phyloP scores from a whole-genome alignment of 345 rosid genomes.

The Citrus inodora region DNA sequence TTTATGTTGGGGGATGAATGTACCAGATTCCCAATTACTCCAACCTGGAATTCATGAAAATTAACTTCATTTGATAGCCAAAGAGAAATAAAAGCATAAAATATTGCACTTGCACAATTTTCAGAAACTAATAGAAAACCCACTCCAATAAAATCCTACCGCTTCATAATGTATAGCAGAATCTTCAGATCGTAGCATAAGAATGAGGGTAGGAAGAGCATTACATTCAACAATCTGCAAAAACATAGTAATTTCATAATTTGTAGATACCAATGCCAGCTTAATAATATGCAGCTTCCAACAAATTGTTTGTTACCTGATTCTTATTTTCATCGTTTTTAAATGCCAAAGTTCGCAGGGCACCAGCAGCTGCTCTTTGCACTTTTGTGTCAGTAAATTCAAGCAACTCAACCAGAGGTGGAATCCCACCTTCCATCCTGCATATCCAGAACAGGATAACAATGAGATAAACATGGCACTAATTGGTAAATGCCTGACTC shows the following conservation, averaged over 20 bases:
- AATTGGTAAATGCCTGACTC: conserved; percentile 6
- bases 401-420: conserved; percentile 93
- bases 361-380: conserved; percentile 99
- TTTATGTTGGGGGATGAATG: conserved; percentile 95
- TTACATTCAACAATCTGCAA: conserved; percentile 90
- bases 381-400: conserved; percentile 83
- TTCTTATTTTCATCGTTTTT: conserved; percentile 94
- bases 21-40: conserved; percentile 93
- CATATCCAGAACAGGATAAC: conserved; percentile 12
- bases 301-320: conserved; percentile 44
- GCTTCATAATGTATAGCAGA: conserved; percentile 99
- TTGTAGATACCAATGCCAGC: conserved; percentile 8
- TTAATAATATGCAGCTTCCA: conserved; percentile 13
- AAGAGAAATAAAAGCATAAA: not conserved
- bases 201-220: conserved; percentile 91
- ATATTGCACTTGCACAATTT: conserved; percentile 6
- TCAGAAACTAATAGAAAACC: not conserved
- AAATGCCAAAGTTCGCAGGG: conserved; percentile 92
- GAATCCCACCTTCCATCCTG: conserved; percentile 97
- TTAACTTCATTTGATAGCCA: conserved; percentile 4
- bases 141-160: conserved; percentile 42
- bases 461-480: conserved; percentile 14
- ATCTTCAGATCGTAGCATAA: conserved; percentile 96
- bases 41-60: conserved; percentile 47
- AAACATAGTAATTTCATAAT: conserved; percentile 11